Evolutionary conservation across 208 protist species (phyloP), one percentile per base, ranked within the genome.

Genomic region (Phytomonas serpens): DNA sequence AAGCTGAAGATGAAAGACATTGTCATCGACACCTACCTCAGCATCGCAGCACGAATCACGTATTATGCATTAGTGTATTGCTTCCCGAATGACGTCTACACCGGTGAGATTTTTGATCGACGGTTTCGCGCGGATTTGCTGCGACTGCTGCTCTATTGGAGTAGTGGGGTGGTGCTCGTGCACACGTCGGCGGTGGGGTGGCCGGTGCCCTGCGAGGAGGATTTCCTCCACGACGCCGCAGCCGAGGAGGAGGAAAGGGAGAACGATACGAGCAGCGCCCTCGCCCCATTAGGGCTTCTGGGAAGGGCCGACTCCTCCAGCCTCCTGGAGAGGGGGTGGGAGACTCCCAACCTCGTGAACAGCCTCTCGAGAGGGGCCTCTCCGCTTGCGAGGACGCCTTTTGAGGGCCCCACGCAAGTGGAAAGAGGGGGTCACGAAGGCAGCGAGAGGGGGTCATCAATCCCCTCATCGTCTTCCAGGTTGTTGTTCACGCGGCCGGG

Each of bases 31-130:
- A 84, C 73, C 40, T 87, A 85, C 70, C 74, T 78, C 51, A 57
- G 76, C 61, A 34, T 89, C 2, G 78, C 90, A 2, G 78, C 82
- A 4, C 87, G 86, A 64, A 76, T 85, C 2, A 80, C 79, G 19
- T 85, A 92, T 67, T 96, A 83, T 70, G 75, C 71, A 19, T 76
- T 92, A 4, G 68, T 85, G 14, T 86, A 85, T 51, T 85, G 81
- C 73, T 96, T 96, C 61, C 88, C 89, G 3, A 94, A 94, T 64
- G 92, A 96, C 76, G 77, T 83, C 52, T 75, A 87, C 51, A 86
- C 90, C 9, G 68, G 71, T 4, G 80, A 80, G 40, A 2, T 93
- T 27, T 92, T 94, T 69, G 80, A 92, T 70, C 71, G 76, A 10
- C 71, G 79, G 32, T 88, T 94, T 67, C 85, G 89, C 67, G 67